phyloP scores from a whole-genome alignment of 1,139 yeast genomes.

The Saccharomyces hybrid region DNA sequence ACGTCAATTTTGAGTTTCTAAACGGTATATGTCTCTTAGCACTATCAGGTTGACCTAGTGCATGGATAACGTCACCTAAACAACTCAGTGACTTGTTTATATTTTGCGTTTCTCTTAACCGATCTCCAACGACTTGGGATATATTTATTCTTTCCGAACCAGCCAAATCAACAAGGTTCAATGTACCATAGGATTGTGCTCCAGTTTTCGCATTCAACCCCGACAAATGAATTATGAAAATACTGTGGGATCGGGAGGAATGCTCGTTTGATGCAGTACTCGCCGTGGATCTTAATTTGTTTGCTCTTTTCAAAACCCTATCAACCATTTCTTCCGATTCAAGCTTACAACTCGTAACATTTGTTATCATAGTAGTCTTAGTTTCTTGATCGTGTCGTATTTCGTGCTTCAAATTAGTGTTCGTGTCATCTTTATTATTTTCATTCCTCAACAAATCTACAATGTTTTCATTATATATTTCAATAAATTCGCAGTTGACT shows the following conservation, averaged over 20 bases:
- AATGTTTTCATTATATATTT: constrained; percentile 79
- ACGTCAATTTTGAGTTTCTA: constrained; percentile 61
- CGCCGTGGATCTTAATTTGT: constrained; percentile 65
- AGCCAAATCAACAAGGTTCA: constrained; percentile 76
- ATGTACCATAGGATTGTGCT: constrained; percentile 48
- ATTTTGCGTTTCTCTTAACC: constrained; percentile 81
- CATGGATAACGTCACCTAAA: constrained; percentile 82
- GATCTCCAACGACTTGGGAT: constrained; percentile 71
- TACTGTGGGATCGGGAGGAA: constrained; percentile 67
- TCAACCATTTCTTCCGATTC: constrained; percentile 45
- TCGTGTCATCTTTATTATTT: constrained; percentile 24
- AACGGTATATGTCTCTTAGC: constrained; percentile 44
- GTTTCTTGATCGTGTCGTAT: constrained; percentile 61
- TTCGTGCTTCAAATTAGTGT: constrained; percentile 44
- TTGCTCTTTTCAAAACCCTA: constrained; percentile 46
- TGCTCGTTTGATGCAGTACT: constrained; percentile 74
- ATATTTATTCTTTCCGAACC: constrained; percentile 81
- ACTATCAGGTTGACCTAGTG: constrained; percentile 43
- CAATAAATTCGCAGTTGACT: constrained; percentile 72
- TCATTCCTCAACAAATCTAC: constrained; percentile 50
- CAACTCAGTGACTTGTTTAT: constrained; percentile 85
- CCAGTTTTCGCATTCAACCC: constrained; percentile 53
- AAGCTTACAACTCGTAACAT: constrained; percentile 46
- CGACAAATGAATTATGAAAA: constrained; percentile 55
- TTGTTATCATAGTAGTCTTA: constrained; percentile 52